Percentiles rank a stretch among this genome's conserved stretches.
These are phyloP conservation scores for Volvox africanus DNA, from an alignment of 139 green algal genomes.

Conservation along the genomic window DNA sequence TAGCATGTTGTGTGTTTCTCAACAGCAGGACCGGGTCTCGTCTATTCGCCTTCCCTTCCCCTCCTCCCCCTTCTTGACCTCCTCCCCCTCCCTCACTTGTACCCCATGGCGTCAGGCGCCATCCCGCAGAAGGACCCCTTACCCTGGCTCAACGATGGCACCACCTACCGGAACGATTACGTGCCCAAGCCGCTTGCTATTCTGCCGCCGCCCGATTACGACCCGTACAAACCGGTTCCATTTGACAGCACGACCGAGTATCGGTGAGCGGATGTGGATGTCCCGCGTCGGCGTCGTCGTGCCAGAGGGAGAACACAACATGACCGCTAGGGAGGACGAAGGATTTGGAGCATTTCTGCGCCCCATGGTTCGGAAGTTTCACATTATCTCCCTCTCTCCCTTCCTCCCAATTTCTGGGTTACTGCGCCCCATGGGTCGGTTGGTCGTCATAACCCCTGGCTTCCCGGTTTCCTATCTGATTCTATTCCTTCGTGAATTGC, in stretches of 20 bases:
- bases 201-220: constrained; percentile 30
- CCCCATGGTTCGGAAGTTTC: too few relatives aligned
- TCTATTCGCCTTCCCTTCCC: neutral
- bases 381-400: too few relatives aligned
- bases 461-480: too few relatives aligned
- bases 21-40: too few relatives aligned
- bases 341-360: too few relatives aligned
- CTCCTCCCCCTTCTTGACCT: neutral
- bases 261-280: neutral
- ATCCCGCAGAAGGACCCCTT: constrained; percentile 23
- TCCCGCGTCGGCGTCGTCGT: neutral
- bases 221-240: constrained; percentile 44
- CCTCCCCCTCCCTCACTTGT: neutral
- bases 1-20: too few relatives aligned
- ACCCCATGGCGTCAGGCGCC: neutral
- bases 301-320: too few relatives aligned
- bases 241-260: constrained; percentile 58
- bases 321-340: too few relatives aligned
- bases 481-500: too few relatives aligned
- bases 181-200: constrained; percentile 49
- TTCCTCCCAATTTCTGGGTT: too few relatives aligned
- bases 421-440: too few relatives aligned
- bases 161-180: constrained; percentile 62
- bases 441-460: too few relatives aligned
- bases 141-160: constrained; percentile 56